A percentile compares a stretch with the other conserved stretches of the same genome.
These are phyloP conservation scores for Eucalyptus cloeziana DNA, from an alignment of 345 rosid species.

Conservation along the genomic window DNA sequence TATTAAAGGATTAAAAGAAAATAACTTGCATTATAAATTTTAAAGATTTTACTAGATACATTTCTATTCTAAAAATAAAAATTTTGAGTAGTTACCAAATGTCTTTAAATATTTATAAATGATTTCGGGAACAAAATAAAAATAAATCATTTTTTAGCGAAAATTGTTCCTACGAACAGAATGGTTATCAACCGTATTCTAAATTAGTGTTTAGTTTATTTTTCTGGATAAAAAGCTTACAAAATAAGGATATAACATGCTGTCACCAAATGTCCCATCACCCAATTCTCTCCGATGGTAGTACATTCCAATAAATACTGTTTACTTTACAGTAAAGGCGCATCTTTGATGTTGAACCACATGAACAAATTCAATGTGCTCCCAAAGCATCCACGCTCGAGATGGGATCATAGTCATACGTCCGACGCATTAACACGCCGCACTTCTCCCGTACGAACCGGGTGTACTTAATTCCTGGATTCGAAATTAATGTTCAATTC, in stretches of 20 bases:
- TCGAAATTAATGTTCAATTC: neutral
- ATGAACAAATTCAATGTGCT: neutral
- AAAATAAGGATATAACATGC: neutral
- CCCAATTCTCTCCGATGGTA: rapidly evolving
- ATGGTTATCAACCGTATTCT: rapidly evolving
- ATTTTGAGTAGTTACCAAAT: rapidly evolving
- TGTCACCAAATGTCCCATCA: neutral
- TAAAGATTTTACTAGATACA: rapidly evolving
- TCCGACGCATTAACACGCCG: neutral
- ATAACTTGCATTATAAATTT: too few relatives aligned
- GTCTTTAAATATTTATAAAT: rapidly evolving
- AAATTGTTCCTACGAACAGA: rapidly evolving
- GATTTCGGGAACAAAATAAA: rapidly evolving
- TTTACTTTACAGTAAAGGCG: neutral
- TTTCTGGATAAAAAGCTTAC: neutral
- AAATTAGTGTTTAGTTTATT: neutral
- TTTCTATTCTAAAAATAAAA: rapidly evolving
- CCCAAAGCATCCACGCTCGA: neutral
- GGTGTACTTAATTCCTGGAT: neutral
- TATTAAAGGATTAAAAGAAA: too few relatives aligned
- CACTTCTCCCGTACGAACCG: neutral
- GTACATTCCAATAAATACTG: neutral
- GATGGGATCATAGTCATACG: neutral
- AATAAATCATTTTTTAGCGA: rapidly evolving
- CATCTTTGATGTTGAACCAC: neutral